Base-by-base conservation (phyloP, 257 asterid genomes). In the Solanum tarijense region DNA sequence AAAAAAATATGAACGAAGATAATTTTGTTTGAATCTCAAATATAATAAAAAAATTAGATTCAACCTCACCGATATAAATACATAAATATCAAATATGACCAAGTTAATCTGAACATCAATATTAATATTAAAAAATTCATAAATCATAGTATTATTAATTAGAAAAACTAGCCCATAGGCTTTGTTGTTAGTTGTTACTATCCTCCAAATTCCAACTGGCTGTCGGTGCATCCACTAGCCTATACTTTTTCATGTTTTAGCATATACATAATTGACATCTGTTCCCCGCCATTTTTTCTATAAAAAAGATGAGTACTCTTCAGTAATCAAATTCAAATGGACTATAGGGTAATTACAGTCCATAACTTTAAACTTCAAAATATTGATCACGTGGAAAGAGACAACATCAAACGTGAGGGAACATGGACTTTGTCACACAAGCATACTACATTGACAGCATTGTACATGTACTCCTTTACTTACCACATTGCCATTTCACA, bases 361-460 rank as follows among this genome's bases (percentile, higher is more conserved):
- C 85, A 25, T 66, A 10, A 4, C 21, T 85, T 39, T 85, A 5
- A 1, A 68, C 82, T 38, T 85, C 31, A 85, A 46, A 81, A 66
- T 55, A 82, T 43, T 68, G 34, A 58, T 86, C 93, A 91, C 91
- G 91, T 91, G 90, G 86, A 23, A 88, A 68, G 88, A 87, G 88
- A 89, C 88, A 60, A 89, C 39, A 41, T 62, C 79, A 29, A 88
- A 87, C 48, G 88, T 76, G 90, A 68, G 83, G 89, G 87, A 76
- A 81, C 60, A 62, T 89, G 79, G 69, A 75, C 31, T 85, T 65
- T 83, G 86, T 85, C 74, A 35, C 35, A n/a, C 71, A 79, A 83
- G 43, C 55, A 66, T 84, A 27, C 58, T 20, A 46, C 83, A 65
- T 55, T 73, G 83, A 31, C 52, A 86, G 83, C 48, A n/a, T 23